phyloP scores from a whole-genome alignment of 805 yeast genomes.

The Candida koratica region DNA sequence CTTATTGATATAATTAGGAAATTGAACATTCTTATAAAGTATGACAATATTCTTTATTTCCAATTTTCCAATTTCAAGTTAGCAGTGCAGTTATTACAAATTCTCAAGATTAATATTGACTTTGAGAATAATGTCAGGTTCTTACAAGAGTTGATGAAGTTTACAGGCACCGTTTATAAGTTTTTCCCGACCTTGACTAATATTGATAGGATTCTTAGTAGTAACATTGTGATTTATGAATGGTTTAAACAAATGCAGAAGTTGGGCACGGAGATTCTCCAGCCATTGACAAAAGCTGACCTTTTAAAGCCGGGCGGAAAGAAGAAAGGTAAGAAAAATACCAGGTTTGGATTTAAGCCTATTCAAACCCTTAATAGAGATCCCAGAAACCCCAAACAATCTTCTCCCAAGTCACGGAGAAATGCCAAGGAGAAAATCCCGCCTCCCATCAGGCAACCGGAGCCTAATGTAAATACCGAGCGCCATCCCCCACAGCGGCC shows the following conservation, averaged over 20 bases:
- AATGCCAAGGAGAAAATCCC: too few species aligned
- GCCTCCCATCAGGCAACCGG: slow-evolving; percentile 5
- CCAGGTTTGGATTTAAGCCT: slow-evolving; percentile 3
- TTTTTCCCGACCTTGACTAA: slow-evolving; percentile 19
- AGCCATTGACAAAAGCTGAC: slow-evolving; percentile 5
- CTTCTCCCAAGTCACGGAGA: too few species aligned
- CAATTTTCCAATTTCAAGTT: slow-evolving; percentile 30
- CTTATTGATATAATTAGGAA: slow-evolving; percentile 16
- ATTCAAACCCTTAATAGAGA: slow-evolving; percentile 1
- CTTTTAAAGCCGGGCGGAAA: background rate
- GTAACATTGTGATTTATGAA: slow-evolving; percentile 14
- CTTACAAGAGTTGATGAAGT: slow-evolving; percentile 31
- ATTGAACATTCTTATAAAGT: slow-evolving; percentile 14
- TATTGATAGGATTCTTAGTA: slow-evolving; percentile 9
- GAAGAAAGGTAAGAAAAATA: background rate
- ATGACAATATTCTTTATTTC: slow-evolving; percentile 16
- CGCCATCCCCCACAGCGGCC: background rate
- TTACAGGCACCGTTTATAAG: slow-evolving; percentile 56
- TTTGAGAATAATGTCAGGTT: slow-evolving; percentile 16
- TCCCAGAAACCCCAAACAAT: too few species aligned
- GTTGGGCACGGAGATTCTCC: slow-evolving; percentile 4
- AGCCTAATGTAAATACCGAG: too few species aligned
- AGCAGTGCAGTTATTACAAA: slow-evolving; percentile 29
- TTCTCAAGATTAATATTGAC: slow-evolving; percentile 26
- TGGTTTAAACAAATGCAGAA: slow-evolving; percentile 16